Evolutionary conservation across 257 asterid species (phyloP), one percentile per base, ranked within the genome.

Genomic region (Cordia subcordata): DNA sequence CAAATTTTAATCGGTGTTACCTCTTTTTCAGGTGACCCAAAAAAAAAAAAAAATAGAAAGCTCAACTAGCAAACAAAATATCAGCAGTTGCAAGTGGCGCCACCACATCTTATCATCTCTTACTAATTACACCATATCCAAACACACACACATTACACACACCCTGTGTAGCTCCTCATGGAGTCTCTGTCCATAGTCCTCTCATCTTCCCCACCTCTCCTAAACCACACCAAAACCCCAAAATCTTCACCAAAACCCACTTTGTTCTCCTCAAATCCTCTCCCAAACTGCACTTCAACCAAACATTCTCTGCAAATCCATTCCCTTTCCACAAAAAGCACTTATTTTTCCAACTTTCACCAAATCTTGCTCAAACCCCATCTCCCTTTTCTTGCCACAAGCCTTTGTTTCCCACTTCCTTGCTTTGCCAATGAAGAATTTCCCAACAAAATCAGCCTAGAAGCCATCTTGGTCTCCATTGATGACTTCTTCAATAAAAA

Each of bases 401-500:
- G 82, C 33, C 55, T 84, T 53, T 23, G 76, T 57, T 75, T 71
- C 52, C 96, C 99, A 13, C 69, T 76, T 69, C 62, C 94, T 56
- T 79, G 73, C 65, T 55, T 81, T 21, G 96, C 99, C 64, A 21
- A 78, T 8, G 87, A 77, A 67, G 81, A 82, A 55, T 67, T 66
- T 55, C 33, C 96, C 42, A 65, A 58, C 68, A 88, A 66, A 62
- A 81, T 88, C 57, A 81, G 78, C 79, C 58, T 92, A 77, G 99
- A 92, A 61, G 81, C 91, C 17, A 61, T 88, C 53, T 44, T 88
- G 74, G 76, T 86, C 50, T 82, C 97, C 14, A 77, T 92, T 63
- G 99, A 92, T 35, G 71, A 83, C 10, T 88, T 92, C 50, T 82
- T 84, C 81, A 86, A 44, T 42, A 83, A 70, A 64, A 74, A 88